Conservation (phyloP, 1,284 basidiomycete species). For the Hemileia vastatrix region DNA sequence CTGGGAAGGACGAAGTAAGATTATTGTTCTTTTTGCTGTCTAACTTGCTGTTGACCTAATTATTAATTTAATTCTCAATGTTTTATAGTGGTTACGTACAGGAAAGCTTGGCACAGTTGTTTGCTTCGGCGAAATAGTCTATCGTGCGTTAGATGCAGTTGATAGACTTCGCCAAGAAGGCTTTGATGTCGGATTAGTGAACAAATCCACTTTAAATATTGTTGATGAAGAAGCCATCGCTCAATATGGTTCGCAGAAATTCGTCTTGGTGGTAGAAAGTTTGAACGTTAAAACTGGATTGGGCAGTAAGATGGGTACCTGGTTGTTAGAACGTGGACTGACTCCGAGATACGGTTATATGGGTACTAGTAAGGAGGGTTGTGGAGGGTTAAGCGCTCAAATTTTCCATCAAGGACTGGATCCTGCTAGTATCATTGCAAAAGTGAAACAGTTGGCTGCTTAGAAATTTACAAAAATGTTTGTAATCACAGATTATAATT, state of each 20-base stretch:
- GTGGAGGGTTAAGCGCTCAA: conserved; percentile 66
- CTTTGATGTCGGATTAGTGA: conserved; percentile 66
- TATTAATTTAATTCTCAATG: too few species aligned
- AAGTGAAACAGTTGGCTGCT: conserved; percentile 24
- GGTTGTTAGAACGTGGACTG: conserved; percentile 66
- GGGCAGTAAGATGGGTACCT: conserved; percentile 52
- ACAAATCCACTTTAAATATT: conserved; percentile 69
- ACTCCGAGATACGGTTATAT: conserved; percentile 71
- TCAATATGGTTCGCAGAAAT: conserved; percentile 61
- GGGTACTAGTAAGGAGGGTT: conserved; percentile 61
- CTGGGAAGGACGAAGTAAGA: conserved; percentile 71
- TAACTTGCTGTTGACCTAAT: not conserved
- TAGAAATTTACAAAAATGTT: too few species aligned
- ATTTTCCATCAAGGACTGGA: conserved; percentile 30
- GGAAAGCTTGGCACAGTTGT: conserved; percentile 14
- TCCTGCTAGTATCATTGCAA: conserved; percentile 26
- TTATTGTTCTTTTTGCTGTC: conserved; percentile 64
- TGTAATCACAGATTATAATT: too few species aligned
- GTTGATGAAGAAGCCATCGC: conserved; percentile 65
- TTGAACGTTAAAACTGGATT: conserved; percentile 69
- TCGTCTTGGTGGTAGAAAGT: conserved; percentile 73
- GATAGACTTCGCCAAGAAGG: conserved; percentile 60
- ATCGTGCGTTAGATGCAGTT: conserved; percentile 69
- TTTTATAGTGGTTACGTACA: conserved; percentile 10
- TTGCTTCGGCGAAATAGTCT: conserved; percentile 56